phyloP scores from a whole-genome alignment of 768 basidiomycete genomes.

The Dentipellis sp. region DNA sequence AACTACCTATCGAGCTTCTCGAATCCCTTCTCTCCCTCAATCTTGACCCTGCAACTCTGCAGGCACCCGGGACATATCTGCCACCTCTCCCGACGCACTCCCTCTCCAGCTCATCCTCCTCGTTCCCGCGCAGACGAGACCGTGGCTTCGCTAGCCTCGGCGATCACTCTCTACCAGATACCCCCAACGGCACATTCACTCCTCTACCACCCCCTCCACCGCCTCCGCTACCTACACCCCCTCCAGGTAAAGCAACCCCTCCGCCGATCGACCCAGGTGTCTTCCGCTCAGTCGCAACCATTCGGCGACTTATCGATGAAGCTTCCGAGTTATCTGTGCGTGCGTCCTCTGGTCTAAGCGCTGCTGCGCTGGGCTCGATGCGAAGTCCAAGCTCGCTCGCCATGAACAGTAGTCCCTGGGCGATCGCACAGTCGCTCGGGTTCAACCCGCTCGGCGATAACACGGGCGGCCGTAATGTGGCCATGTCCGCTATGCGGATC shows the following conservation, averaged over 20 bases:
- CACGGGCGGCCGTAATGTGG: constrained; percentile 57
- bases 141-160: constrained; percentile 35
- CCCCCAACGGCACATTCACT: constrained; percentile 19
- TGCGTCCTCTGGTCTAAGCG: constrained; percentile 75
- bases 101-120: constrained; percentile 16
- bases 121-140: constrained; percentile 27
- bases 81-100: constrained; percentile 29
- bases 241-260: constrained; percentile 61
- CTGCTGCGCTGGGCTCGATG: constrained; percentile 63
- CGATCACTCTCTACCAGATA: constrained; percentile 28
- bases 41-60: constrained; percentile 59
- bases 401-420: constrained; percentile 45
- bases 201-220: constrained; percentile 23
- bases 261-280: constrained; percentile 88
- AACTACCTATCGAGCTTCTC: constrained; percentile 77
- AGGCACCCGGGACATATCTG: constrained; percentile 32
- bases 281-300: constrained; percentile 64
- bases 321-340: constrained; percentile 84
- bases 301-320: constrained; percentile 80
- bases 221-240: constrained; percentile 42
- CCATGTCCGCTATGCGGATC: constrained; percentile 80
- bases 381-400: constrained; percentile 30
- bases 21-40: constrained; percentile 76
- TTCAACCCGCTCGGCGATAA: constrained; percentile 47
- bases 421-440: constrained; percentile 51